Conservation (phyloP, 176 grass and related monocot genomes). For the Oryza coarctata region DNA sequence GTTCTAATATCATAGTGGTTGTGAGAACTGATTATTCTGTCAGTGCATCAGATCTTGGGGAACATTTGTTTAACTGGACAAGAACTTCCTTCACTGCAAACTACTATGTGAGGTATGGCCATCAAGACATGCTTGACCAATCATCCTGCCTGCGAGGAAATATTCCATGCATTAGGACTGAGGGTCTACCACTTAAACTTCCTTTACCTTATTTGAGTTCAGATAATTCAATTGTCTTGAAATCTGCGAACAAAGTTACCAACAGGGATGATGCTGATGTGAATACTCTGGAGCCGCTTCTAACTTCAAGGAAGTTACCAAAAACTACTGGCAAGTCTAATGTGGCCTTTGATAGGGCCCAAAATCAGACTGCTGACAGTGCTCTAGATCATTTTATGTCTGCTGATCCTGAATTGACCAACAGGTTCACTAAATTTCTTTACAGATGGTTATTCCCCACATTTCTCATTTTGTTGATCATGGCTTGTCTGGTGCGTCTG, state of each 20-base stretch:
- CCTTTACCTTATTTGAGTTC: slow-evolving; percentile 46
- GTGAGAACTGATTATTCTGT: slow-evolving; percentile 89
- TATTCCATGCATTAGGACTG: slow-evolving; percentile 52
- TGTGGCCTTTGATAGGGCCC: slow-evolving; percentile 23
- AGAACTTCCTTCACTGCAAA: slow-evolving; percentile 69
- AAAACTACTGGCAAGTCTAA: slow-evolving; percentile 19
- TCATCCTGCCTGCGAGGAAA: slow-evolving; percentile 46
- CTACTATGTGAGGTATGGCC: slow-evolving; percentile 47
- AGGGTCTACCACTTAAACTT: slow-evolving; percentile 41
- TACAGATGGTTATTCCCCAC: slow-evolving; percentile 44
- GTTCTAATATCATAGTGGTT: slow-evolving; percentile 60
- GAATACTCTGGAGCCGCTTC: slow-evolving; percentile 2
- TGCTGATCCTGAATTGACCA: slow-evolving; percentile 21
- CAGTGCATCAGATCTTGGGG: slow-evolving; percentile 71
- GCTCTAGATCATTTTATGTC: slow-evolving; percentile 25
- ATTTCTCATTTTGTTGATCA: slow-evolving; percentile 26
- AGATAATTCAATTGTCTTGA: slow-evolving; percentile 36
- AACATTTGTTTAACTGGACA: slow-evolving; percentile 81
- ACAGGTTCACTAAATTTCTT: slow-evolving; percentile 22
- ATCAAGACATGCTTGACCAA: slow-evolving; percentile 48
- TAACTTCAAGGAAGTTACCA: not conserved
- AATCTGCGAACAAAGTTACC: slow-evolving; percentile 34
- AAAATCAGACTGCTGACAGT: slow-evolving; percentile 33
- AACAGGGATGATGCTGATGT: slow-evolving; percentile 11
- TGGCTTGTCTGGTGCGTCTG: slow-evolving; percentile 44